A percentile compares a stretch with the other conserved stretches of the same genome.
Evolutionary conservation across 768 basidiomycete species (phyloP).

Genomic region (Suillus placidus): DNA sequence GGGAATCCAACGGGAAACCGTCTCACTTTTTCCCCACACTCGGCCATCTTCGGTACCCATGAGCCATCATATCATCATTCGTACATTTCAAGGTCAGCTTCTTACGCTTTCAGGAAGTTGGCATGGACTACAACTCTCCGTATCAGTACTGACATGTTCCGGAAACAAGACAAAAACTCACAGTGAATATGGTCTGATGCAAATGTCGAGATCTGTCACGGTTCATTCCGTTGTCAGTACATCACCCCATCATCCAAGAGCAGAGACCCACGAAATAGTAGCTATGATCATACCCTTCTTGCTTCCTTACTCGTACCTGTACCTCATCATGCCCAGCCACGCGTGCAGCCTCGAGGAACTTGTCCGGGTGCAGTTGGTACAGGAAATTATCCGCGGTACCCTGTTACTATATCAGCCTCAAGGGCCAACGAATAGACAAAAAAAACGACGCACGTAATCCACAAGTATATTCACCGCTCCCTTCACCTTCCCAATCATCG

Average conservation of each 20-base stretch:
- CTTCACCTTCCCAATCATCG: constrained; percentile 65
- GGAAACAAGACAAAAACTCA: constrained; percentile 40
- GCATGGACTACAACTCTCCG: constrained; percentile 67
- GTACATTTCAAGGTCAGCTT: background rate
- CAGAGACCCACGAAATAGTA: constrained; percentile 77
- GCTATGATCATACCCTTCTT: constrained; percentile 86
- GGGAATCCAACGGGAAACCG: background rate
- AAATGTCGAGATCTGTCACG: constrained; percentile 80
- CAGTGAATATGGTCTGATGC: constrained; percentile 88
- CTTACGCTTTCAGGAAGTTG: constrained; percentile 76
- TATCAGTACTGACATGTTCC: constrained; percentile 14
- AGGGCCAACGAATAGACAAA: background rate
- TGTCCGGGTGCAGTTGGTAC: constrained; percentile 88
- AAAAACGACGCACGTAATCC: constrained; percentile 67
- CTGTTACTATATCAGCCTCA: constrained; percentile 37
- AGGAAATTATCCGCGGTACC: constrained; percentile 83
- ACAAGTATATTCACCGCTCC: constrained; percentile 78
- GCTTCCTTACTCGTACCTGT: constrained; percentile 76
- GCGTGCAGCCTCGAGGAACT: constrained; percentile 79
- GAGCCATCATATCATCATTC: background rate
- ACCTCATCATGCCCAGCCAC: constrained; percentile 71
- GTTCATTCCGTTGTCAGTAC: constrained; percentile 8
- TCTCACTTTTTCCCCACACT: constrained; percentile 1
- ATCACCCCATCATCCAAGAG: background rate
- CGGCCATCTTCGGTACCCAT: background rate